phyloP scores from a whole-genome alignment of 2,329 filamentous ascomycete species.

The Pseudogymnoascus sp. region DNA sequence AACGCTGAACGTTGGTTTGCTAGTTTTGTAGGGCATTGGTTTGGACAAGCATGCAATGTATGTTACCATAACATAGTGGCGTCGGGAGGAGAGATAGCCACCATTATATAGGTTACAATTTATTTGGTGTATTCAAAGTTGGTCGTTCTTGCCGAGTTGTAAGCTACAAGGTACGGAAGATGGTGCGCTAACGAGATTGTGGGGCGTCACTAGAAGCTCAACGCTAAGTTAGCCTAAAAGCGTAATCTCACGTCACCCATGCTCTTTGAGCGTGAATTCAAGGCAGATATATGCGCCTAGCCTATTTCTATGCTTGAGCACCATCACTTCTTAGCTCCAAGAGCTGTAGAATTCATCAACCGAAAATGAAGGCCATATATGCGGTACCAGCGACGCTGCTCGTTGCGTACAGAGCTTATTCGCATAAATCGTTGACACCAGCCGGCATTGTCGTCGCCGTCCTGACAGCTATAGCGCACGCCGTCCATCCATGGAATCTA shows the following conservation, averaged over 20 bases:
- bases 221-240: slow-evolving; percentile 1
- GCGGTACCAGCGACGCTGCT: slow-evolving; percentile 49
- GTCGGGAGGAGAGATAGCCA: neutral
- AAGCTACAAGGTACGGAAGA: neutral
- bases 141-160: neutral
- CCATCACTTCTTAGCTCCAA: slow-evolving; percentile 5
- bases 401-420: slow-evolving; percentile 59
- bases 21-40: neutral
- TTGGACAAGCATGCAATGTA: neutral
- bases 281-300: neutral
- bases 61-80: neutral
- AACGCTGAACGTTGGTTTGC: neutral
- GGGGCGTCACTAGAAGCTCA: neutral
- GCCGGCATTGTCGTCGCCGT: slow-evolving; percentile 63
- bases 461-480: slow-evolving; percentile 69
- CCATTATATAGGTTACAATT: neutral
- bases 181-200: neutral
- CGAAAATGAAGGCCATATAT: slow-evolving; percentile 46
- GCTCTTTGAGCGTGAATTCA: neutral
- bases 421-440: slow-evolving; percentile 69
- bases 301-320: neutral
- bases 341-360: neutral
- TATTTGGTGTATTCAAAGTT: neutral
- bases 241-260: slow-evolving; percentile 2
- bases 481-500: slow-evolving; percentile 86